Base-by-base conservation (phyloP, 352 stramenopile genomes). In the Globisporangium recalcitrans region DNA sequence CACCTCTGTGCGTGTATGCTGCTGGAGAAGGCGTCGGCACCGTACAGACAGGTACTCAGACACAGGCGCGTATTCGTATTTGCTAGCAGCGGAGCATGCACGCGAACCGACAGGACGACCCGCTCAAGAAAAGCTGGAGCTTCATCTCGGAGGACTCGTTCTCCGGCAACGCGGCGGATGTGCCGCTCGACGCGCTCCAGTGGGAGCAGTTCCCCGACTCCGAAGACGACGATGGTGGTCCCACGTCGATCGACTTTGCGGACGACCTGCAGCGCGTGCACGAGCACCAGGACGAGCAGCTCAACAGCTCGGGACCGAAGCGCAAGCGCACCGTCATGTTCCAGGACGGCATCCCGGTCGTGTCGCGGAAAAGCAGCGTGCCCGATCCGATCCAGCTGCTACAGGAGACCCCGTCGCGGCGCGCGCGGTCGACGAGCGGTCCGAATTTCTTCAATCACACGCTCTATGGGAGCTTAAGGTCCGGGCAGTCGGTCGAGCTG, bases 121-220 rank as follows among this genome's bases (percentile, higher is more conserved):
- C 62, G 34, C 49, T 48, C 48, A 68, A 68, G 62, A 84, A 86
- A 66, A 88, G 78, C 75, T 91, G 81, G 72, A 87, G 78, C 68
- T 91, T 91, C 67, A 91, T 91, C 69, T 91, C 82, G 44, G 82
- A 91, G 69, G 80, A 86, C 26, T 91, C 82, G 54, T 91, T 91
- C 66, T 74, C 68, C 19, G 64, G 42, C 26, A 27, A 46, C 29
- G 64, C 69, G 31, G 67, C 60, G 24, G 63, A 79, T 40, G 52
- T 77, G 32, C 74, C 69, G 46, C 56, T 77, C 27, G 63, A 77
- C 22, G 53, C 68, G 44, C 75, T 86, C 38, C 75, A 81, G 49
- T 85, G 77, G 73, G 71, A 74, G n/a, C 54, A 78, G 55, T 66
- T 63, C 29, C 36, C 65, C 7, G 71, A 74, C 6, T 65, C 56